These are phyloP conservation scores for Tylopilus intermedius DNA, from an alignment of 768 basidiomycete species.

Conservation along the genomic window DNA sequence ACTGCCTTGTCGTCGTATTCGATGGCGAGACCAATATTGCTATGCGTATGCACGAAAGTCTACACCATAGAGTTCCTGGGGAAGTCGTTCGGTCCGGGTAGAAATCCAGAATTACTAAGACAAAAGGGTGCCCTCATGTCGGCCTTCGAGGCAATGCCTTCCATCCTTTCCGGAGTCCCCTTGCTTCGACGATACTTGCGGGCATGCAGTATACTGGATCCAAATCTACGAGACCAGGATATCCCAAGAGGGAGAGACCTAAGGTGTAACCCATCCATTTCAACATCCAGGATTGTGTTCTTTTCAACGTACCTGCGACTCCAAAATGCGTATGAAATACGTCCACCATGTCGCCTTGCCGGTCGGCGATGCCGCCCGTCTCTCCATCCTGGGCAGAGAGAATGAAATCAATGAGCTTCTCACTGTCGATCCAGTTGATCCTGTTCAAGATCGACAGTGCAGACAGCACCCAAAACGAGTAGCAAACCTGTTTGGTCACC, in stretches of 20 bases:
- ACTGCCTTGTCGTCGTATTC: constrained; percentile 9
- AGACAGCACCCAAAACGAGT: constrained; percentile 95
- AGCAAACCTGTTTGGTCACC: constrained; percentile 56
- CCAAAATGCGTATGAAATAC: constrained; percentile 98
- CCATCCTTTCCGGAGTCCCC: constrained; percentile 58
- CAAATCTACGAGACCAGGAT: constrained; percentile 75
- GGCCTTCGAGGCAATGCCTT: constrained; percentile 27
- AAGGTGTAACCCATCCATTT: constrained; percentile 2
- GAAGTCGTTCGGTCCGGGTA: constrained; percentile 6
- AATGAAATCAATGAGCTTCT: constrained; percentile 76
- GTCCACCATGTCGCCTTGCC: constrained; percentile 90
- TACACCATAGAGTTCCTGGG: not conserved
- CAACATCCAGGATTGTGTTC: not conserved
- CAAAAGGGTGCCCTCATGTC: constrained; percentile 9
- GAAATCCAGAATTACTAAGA: constrained; percentile 1
- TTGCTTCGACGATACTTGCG: constrained; percentile 59
- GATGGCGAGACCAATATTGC: constrained; percentile 1
- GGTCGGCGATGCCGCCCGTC: constrained; percentile 88
- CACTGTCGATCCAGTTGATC: constrained; percentile 81
- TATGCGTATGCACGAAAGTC: not conserved
- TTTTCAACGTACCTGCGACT: constrained; percentile 56
- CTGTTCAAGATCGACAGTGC: constrained; percentile 79
- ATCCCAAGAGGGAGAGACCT: constrained; percentile 85
- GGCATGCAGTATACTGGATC: constrained; percentile 99
- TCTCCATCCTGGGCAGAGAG: constrained; percentile 87